Base-by-base conservation (phyloP, 1,284 basidiomycete genomes). In the Leccinum subrobustum region DNA sequence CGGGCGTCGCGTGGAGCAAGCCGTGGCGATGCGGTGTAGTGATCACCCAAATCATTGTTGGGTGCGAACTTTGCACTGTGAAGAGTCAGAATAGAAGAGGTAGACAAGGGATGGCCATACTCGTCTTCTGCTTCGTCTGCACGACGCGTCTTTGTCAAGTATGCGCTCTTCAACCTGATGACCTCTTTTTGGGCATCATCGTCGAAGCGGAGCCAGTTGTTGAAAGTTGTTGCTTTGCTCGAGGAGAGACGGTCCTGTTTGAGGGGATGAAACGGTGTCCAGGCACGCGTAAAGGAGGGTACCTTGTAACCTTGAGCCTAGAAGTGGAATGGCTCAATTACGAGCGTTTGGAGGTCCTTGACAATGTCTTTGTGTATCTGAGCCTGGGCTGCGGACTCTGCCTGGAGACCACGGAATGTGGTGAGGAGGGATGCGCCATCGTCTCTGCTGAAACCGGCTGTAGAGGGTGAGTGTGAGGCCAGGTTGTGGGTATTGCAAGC, bases 121-220 rank as follows among this genome's bases (percentile, higher is more conserved):
- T 95, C 93, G 73, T 96, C 93, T 70, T 94, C 93, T 29, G 89
- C 88, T 71, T 96, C 93, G 66, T 96, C 93, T 3, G 93, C 93
- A 39, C 83, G 82, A 56, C 91, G 84, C 0, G 84, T 87, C 75
- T 94, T 95, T 33, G 80, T 76, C n/a, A 92, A 72, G 69, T 95
- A 95, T 52, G 84, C 79, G 60, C 88, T 83, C 75, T 91, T 93
- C 60, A 93, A 76, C 73, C 89, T 88, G 37, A 78, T 72, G 16
- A 91, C 89, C 60, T 92, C 90, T 35, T 72, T 77, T 52, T 84
- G 80, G 1, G 82, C 78, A 48, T 84, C 76, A 66, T 92, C 90
- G 63, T 91, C 93, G 5, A 82, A 77, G 47, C 83, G 84, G 64
- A 95, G 76, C 84, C 88, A 93, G 47, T 83, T 80, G 58, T 88